Evolutionary conservation across 495 filamentous ascomycete species (phyloP), one percentile per base, ranked within the genome.

Genomic region (Annulohypoxylon moriforme): DNA sequence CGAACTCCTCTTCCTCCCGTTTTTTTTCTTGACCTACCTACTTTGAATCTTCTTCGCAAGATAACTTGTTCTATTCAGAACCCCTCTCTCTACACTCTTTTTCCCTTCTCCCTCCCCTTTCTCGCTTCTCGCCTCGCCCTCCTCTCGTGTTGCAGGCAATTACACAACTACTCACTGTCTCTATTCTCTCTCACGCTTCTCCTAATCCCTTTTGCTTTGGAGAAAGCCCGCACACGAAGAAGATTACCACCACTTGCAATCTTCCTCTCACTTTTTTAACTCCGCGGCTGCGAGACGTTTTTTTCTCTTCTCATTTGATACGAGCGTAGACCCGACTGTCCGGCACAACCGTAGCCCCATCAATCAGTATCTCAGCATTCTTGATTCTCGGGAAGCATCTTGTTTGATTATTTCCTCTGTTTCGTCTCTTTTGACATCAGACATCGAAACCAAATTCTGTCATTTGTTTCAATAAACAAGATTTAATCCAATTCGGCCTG

Each of bases 401-500:
- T 74, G 76, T 79, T 79, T 77, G 78, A 81, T 79, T 53, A 29
- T 76, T 81, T 79, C 80, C 56, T 71, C 61, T 67, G 34, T 64
- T 71, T 73, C 67, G 56, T 64, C 71, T 52, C 46, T 74, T 55
- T 57, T 29, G 64, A 67, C 46, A 64, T 65, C 36, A 53, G 50
- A 67, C 38, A 16, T 24, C n/a, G 16, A 4, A 42, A 42, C 38
- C 40, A 46, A 58, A 31, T 67, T 53, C 52, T 57, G 58, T 64
- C 57, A 16, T 57, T 34, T n/a, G 71, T 77, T 76, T 61, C 70
- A 71, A 77, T 74, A 78, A 77, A 70, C 71, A 71, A 63, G 63
- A 62, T 75, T 79, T 79, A 76, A 76, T 81, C 75, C 60, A 70
- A 81, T 82, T 80, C 80, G 75, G 73, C 50, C 78, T 74, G 73